Evolutionary conservation across 495 filamentous ascomycete species (phyloP).

Genomic region (Cercophora sp.): DNA sequence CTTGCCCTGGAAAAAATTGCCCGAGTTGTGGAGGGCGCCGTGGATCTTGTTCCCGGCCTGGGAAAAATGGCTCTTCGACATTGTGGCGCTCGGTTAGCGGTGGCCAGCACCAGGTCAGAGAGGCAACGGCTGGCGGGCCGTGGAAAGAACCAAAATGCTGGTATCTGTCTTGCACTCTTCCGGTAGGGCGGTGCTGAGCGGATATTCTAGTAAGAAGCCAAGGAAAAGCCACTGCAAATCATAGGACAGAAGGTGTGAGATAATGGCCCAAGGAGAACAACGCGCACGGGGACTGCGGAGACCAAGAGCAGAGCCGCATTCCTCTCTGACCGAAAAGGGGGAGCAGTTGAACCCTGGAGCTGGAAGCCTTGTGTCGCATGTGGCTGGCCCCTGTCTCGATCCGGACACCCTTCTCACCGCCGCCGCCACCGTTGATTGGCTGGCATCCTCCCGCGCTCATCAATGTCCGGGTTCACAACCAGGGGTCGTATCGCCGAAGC

Average conservation of each 20-base stretch:
- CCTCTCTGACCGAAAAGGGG: too few species aligned
- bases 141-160: too few species aligned
- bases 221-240: too few species aligned
- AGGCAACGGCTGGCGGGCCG: background rate
- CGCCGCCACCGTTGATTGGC: background rate
- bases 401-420: background rate
- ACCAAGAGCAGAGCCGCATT: too few species aligned
- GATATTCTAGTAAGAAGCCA: too few species aligned
- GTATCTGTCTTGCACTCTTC: too few species aligned
- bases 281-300: too few species aligned
- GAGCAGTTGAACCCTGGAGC: background rate
- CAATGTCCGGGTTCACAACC: background rate
- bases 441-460: background rate
- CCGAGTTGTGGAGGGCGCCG: background rate
- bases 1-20: background rate
- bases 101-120: background rate
- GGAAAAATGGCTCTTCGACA: background rate
- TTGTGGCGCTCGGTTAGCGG: background rate
- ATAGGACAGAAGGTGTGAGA: too few species aligned
- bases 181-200: too few species aligned
- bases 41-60: constrained; percentile 2
- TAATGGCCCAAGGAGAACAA: too few species aligned
- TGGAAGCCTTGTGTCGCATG: background rate
- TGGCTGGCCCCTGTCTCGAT: background rate
- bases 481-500: background rate